Evolutionary conservation across 371 early-diverging fungal genomes (phyloP).

Genomic region (Haplosporangium sp.): DNA sequence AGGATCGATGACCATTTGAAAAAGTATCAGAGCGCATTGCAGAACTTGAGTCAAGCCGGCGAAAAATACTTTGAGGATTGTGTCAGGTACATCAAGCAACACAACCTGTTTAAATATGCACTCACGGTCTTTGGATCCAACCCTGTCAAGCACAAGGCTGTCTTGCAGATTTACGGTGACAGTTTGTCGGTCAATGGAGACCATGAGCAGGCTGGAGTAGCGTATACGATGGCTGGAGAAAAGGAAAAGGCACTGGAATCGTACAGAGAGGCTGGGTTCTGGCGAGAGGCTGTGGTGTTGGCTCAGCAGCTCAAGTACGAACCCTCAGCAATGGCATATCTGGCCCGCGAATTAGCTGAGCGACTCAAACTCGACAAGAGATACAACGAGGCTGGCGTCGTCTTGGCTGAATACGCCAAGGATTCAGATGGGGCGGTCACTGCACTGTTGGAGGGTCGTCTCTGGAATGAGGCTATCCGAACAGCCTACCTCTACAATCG

Average conservation of each 20-base stretch:
- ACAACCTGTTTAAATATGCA: constrained; percentile 73
- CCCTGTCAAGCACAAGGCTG: constrained; percentile 49
- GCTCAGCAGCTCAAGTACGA: constrained; percentile 71
- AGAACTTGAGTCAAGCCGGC: constrained; percentile 74
- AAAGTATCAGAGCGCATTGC: constrained; percentile 75
- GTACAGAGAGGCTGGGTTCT: constrained; percentile 71
- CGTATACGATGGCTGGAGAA: constrained; percentile 76
- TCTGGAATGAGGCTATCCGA: constrained; percentile 80
- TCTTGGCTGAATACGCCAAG: constrained; percentile 75
- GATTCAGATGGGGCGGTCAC: constrained; percentile 76
- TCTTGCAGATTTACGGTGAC: constrained; percentile 75
- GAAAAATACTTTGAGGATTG: constrained; percentile 76
- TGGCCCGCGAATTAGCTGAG: constrained; percentile 64
- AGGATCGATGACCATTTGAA: constrained; percentile 89
- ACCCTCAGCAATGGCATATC: constrained; percentile 58
- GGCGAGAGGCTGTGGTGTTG: constrained; percentile 78
- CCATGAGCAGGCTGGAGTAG: constrained; percentile 78
- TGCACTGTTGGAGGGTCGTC: constrained; percentile 71
- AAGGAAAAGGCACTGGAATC: constrained; percentile 72
- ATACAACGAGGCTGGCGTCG: constrained; percentile 68
- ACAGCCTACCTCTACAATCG: constrained; percentile 66
- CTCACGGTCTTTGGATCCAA: constrained; percentile 66
- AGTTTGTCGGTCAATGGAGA: constrained; percentile 64
- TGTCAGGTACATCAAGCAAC: constrained; percentile 69
- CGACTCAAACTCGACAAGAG: constrained; percentile 66